Conservation (phyloP, 345 rosid genomes). For the Nephelium lappaceum region DNA sequence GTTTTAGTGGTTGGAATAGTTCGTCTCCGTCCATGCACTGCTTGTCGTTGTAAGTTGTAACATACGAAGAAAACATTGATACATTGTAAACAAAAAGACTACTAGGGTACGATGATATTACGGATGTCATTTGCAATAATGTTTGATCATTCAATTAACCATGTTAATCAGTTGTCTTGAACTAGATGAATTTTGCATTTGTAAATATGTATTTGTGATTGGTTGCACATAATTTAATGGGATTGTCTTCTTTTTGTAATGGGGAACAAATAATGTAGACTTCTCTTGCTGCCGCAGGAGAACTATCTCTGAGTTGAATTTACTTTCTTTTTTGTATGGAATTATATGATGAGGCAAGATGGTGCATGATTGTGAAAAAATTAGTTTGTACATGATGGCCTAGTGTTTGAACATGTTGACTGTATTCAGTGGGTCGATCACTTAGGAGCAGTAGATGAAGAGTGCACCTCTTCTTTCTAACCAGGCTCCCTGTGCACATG, state of each 20-base stretch:
- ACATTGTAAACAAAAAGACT: neutral
- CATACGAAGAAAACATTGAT: neutral
- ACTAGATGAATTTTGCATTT: neutral
- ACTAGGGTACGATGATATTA: constrained; percentile 6
- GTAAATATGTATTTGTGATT: neutral
- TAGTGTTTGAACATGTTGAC: constrained; percentile 2
- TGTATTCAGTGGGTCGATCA: constrained; percentile 1
- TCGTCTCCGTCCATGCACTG: neutral
- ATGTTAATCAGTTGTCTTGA: constrained; percentile 8
- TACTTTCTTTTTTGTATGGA: constrained; percentile 2
- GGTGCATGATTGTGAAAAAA: neutral
- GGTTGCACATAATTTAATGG: constrained; percentile 5
- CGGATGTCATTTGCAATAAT: neutral
- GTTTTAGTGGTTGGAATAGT: neutral
- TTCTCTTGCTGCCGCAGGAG: neutral
- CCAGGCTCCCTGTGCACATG: neutral
- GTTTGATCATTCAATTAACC: neutral
- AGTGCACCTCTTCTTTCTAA: neutral
- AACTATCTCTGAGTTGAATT: neutral
- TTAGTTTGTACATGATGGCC: neutral
- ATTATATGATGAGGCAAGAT: neutral
- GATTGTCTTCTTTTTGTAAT: constrained; percentile 8
- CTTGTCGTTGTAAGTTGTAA: constrained; percentile 3
- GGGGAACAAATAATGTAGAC: neutral
- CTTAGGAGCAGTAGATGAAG: neutral